These are phyloP conservation scores for Guadua angustifolia DNA, from an alignment of 176 grass and related monocot genomes.

Conservation along the genomic window DNA sequence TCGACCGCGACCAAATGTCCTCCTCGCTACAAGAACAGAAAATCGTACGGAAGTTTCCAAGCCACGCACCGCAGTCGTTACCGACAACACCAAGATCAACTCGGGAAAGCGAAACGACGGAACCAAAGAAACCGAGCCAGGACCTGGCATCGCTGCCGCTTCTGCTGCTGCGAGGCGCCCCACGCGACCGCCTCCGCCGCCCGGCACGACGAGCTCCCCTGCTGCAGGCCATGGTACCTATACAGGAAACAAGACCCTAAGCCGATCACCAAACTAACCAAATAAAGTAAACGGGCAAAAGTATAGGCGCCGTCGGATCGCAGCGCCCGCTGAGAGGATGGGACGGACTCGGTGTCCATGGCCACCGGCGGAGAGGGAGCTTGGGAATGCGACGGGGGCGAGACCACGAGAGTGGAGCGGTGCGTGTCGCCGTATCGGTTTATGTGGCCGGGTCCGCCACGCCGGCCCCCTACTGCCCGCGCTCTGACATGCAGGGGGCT, in stretches of 20 bases:
- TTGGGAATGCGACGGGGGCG: not conserved
- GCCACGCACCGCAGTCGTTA: not conserved
- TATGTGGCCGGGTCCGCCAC: not conserved
- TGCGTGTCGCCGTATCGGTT: not conserved
- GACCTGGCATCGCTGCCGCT: conserved; percentile 65
- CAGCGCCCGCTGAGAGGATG: not conserved
- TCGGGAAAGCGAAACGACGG: not conserved
- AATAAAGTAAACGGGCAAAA: not conserved
- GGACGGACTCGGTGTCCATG: conserved; percentile 49
- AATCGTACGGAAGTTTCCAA: not conserved
- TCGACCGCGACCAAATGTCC: not conserved
- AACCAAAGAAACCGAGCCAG: not conserved
- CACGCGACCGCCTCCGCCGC: conserved; percentile 4
- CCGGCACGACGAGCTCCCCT: conserved; percentile 49
- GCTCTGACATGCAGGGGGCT: not conserved
- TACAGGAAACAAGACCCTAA: not conserved
- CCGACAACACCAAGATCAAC: not conserved
- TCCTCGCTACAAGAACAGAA: not conserved
- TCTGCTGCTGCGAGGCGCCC: conserved; percentile 32
- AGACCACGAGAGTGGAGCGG: not conserved
- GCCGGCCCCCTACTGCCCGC: too few relatives aligned
- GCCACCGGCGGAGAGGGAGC: not conserved
- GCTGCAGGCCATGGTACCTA: conserved; percentile 49
- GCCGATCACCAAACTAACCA: not conserved
- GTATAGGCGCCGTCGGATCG: not conserved